phyloP scores from a whole-genome alignment of 768 basidiomycete species.

The Tulasnella sp. region DNA sequence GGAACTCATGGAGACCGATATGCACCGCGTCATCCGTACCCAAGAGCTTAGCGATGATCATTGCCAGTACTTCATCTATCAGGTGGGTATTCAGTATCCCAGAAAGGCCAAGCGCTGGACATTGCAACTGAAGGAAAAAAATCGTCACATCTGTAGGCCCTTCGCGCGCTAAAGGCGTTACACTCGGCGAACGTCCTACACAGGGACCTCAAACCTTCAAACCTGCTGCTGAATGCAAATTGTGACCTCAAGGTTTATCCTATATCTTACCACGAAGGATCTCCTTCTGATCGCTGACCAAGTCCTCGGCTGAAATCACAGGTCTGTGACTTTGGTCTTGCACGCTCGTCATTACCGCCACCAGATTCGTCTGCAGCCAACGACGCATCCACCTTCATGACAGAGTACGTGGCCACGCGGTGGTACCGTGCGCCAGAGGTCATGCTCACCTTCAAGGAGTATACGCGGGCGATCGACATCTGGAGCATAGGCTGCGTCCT shows the following conservation, averaged over 20 bases:
- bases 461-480: conserved; percentile 79
- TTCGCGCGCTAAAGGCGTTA: conserved; percentile 89
- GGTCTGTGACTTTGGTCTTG: conserved; percentile 82
- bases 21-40: conserved; percentile 93
- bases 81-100: conserved; percentile 17
- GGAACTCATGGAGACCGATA: conserved; percentile 91
- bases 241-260: conserved; percentile 29
- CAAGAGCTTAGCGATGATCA: conserved; percentile 95
- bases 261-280: background rate
- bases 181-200: conserved; percentile 83
- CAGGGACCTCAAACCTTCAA: conserved; percentile 34
- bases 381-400: conserved; percentile 53
- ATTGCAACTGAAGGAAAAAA: too few relatives aligned
- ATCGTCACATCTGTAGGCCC: conserved; percentile 36
- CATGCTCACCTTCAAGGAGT: conserved; percentile 98
- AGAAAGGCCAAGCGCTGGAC: too few relatives aligned
- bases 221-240: conserved; percentile 32
- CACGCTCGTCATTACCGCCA: conserved; percentile 41
- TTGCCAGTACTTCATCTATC: conserved; percentile 74
- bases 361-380: conserved; percentile 17
- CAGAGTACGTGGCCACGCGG: conserved; percentile 93
- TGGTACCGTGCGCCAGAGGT: conserved; percentile 99
- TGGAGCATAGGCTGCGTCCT: conserved; percentile 82
- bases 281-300: too few relatives aligned
- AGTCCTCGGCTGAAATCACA: too few relatives aligned